Base-by-base conservation (phyloP, 768 basidiomycete genomes). In the Mycena crocata region DNA sequence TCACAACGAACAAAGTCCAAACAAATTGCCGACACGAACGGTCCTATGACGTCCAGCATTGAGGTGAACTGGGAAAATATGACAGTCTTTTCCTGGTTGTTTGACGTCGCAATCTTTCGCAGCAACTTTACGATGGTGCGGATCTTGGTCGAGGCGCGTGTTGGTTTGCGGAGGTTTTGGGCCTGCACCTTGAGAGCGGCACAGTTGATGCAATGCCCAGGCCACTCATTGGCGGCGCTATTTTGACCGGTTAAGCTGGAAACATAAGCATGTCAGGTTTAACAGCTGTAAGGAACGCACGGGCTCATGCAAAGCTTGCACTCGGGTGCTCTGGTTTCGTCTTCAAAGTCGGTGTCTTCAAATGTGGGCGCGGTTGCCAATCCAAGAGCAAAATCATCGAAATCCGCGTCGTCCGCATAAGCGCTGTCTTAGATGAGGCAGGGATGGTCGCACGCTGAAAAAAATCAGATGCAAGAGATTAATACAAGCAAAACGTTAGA, bases 51-150 rank as follows among this genome's bases (percentile, higher is more conserved):
- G 76, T 96, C 89, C 67, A 99, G 81, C 92, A 93, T 89, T 54
- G 87, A 83, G 1, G 96, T 98, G 69, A 94, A 94, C 73, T 98
- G 96, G 0, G 94, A 96, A 76, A 98, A 99, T 30, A 99, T 90
- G 68, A 99, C 98, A 0, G 96, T 96, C 85, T 98, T 99, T 75
- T 98, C 94, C 67, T 80, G 77, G 17, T 83, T 75, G 21, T 85
- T 78, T 13, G 87, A 84, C 57, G 86, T 81, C 15, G 89, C 85
- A 57, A 95, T 89, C 17, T 87, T 84, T 19, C 80, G 71, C 34
- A 99, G 81, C 12, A 98, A 76, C 71, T 90, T 83, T 42, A 96
- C 70, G 45, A 94, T 86, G 85, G 91, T 93, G 31, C 90, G 85
- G 59, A 95, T 93, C 79, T 99, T 99, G n/a, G 96, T 90, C 4